These are phyloP conservation scores for Pseudisothecium myosuroides DNA, from an alignment of 225 moss, liverwort and hornwort species.

Conservation along the genomic window DNA sequence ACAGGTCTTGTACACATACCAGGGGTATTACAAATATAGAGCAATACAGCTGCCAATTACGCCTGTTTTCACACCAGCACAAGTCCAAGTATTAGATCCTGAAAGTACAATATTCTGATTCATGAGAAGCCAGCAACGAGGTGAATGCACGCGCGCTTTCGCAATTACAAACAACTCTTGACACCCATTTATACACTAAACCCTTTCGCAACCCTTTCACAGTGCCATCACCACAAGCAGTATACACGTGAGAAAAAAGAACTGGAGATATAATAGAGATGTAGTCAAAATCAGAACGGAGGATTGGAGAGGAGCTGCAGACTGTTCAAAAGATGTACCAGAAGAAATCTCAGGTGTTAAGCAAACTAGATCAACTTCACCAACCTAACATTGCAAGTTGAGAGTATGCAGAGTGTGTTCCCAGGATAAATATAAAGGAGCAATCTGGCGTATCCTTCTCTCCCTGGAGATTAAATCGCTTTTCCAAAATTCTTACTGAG, in stretches of 20 bases:
- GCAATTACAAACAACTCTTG: background rate
- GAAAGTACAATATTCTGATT: background rate
- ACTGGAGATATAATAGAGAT: background rate
- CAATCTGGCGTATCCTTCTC: background rate
- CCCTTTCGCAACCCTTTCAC: background rate
- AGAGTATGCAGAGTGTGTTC: background rate
- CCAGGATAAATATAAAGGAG: background rate
- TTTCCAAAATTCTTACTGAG: background rate
- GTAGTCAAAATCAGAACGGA: background rate
- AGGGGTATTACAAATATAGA: conserved; percentile 57
- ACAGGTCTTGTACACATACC: conserved; percentile 28
- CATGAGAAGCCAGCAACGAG: background rate
- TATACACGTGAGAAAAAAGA: background rate
- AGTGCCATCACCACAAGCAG: background rate
- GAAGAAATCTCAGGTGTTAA: background rate
- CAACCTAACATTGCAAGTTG: background rate
- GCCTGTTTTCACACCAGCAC: conserved; percentile 54
- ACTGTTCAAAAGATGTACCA: background rate
- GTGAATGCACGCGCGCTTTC: background rate
- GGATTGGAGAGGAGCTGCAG: background rate
- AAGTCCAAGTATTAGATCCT: conserved; percentile 20
- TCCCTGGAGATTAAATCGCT: background rate
- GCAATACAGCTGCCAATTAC: conserved; percentile 48
- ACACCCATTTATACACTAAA: background rate
- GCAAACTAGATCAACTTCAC: background rate